Conservation (phyloP, 148 eudicot species). For the Chenopodium berlandieri region DNA sequence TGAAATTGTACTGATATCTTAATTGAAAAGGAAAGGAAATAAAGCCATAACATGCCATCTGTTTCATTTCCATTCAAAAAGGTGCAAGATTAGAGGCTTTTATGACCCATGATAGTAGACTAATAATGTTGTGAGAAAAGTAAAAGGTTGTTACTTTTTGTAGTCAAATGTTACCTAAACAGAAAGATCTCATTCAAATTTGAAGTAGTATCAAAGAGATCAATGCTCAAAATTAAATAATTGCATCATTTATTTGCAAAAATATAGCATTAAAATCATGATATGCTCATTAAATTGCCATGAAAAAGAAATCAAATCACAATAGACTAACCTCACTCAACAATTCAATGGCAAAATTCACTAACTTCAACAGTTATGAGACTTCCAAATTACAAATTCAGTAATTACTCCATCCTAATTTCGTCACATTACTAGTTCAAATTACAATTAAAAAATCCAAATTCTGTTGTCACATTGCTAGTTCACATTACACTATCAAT, state of each 20-base stretch:
- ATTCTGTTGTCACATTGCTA: no score
- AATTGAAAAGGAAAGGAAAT: not conserved
- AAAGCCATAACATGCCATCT: not conserved
- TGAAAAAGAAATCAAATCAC: not conserved
- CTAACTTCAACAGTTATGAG: not conserved
- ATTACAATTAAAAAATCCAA: no score
- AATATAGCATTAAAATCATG: no score
- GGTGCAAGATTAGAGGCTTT: no score
- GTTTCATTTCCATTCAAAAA: not conserved
- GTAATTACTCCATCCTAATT: no score
- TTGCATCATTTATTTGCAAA: no score
- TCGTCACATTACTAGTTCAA: no score
- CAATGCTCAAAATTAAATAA: not conserved
- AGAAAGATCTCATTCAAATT: not conserved
- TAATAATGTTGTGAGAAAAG: not conserved
- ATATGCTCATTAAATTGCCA: no score
- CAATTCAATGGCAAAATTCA: not conserved
- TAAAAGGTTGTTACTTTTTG: not conserved
- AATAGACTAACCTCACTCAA: not conserved
- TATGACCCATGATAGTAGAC: not conserved
- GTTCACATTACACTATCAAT: no score
- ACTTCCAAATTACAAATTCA: not conserved
- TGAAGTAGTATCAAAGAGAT: not conserved
- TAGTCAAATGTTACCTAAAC: not conserved
- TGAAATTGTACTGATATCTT: not conserved